Conservation (phyloP, 1,139 yeast species). For the Meyerozyma elateridarum region DNA sequence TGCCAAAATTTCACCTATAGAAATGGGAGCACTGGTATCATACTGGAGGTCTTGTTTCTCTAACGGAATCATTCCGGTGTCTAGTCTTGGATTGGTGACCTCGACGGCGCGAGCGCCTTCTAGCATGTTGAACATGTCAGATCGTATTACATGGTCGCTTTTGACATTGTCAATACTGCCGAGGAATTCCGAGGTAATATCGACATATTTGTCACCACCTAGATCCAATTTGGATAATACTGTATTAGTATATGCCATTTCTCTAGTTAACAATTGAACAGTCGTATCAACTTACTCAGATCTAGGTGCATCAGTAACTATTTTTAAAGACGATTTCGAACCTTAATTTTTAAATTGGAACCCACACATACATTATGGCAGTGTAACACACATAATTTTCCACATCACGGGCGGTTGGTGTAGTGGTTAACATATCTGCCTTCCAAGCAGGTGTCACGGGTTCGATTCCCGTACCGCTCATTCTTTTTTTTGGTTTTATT, state of each 20-base stretch:
- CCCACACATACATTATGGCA: too few relatives aligned
- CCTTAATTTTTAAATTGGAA: too few relatives aligned
- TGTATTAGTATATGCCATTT: not conserved
- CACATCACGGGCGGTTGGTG: conserved; percentile 42
- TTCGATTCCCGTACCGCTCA: conserved; percentile 81
- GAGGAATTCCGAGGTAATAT: conserved; percentile 11
- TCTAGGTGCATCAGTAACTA: too few relatives aligned
- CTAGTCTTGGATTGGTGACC: conserved; percentile 55
- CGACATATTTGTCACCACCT: conserved; percentile 6
- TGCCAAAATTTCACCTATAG: conserved; percentile 36
- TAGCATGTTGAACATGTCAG: conserved; percentile 51
- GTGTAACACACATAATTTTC: too few relatives aligned
- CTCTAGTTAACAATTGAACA: too few relatives aligned
- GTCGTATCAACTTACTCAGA: conserved; percentile 4
- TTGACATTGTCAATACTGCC: conserved; percentile 16
- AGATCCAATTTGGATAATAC: conserved; percentile 2
- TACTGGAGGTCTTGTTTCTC: conserved; percentile 34
- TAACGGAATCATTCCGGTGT: conserved; percentile 53
- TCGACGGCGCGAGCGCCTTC: conserved; percentile 78
- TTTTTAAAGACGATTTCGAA: too few relatives aligned
- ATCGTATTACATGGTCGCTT: conserved; percentile 45
- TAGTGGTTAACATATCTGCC: conserved; percentile 56
- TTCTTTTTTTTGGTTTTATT: conserved; percentile 27
- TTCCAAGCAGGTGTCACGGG: conserved; percentile 81
- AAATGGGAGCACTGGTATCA: conserved; percentile 30